Evolutionary conservation across 2,329 filamentous ascomycete genomes (phyloP), one percentile per base, ranked within the genome.

Genomic region (Aspergillus calidoustus): DNA sequence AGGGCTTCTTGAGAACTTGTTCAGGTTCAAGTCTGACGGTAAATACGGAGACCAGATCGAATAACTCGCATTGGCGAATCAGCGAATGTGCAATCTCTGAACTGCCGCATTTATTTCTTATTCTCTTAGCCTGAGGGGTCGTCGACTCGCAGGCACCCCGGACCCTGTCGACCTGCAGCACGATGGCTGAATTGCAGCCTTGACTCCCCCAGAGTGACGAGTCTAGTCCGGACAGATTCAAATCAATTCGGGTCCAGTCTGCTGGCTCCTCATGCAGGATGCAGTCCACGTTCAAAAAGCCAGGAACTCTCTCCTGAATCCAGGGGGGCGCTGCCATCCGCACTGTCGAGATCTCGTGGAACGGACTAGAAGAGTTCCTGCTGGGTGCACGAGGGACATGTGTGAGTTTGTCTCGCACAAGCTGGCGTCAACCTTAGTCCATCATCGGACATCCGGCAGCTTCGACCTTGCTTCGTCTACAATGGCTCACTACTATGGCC

Each of bases 151-250:
- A 59, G 23, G 55, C 41, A 63, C 62, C 66, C 66, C 57, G 48
- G 65, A 67, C 65, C 65, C 60, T 67, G 64, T 64, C 57, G 53
- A 64, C 59, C 62, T 60, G 61, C 64, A 64, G 60, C 30, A 55
- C 61, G 60, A 61, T 58, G 48, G 60, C 61, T 50, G 59, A 66
- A 62, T 57, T 57, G 64, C 60, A 60, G 57, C 56, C 46, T 55
- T 57, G 47, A 46, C 19, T 46, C 38, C 38, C 55, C 25, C 38
- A 57, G 34, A 57, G 19, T 19, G 19, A 19, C 19, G 19, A 19
- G 38, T 50, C 55, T 38, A 31, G n/a, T 44, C 34, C 48, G 34
- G 43, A 49, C 54, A 25, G 34, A 51, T 57, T 57, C 8, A 28
- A 58, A 46, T 43, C 19, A 23, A 50, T 47, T 57, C 25, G 54